These are phyloP conservation scores for Dendrobium chrysotoxum DNA, from an alignment of 106 monocot genomes.

Conservation along the genomic window DNA sequence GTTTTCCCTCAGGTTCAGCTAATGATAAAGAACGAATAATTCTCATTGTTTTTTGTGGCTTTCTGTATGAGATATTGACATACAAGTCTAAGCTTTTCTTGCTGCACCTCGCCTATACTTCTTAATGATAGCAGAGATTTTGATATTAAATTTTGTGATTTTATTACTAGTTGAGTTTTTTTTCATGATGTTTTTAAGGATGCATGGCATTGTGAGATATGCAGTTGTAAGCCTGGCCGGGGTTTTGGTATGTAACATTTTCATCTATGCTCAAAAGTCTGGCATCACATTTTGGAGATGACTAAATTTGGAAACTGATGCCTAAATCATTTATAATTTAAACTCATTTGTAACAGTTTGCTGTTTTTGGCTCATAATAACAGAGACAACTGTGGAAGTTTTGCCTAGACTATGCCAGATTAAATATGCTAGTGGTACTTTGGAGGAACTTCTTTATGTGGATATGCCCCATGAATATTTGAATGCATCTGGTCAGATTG, in stretches of 20 bases:
- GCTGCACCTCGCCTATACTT: neutral
- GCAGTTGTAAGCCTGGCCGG: conserved; percentile 87
- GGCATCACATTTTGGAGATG: no score
- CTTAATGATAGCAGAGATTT: neutral
- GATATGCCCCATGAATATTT: conserved; percentile 90
- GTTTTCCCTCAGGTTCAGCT: conserved; percentile 62
- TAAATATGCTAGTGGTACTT: conserved; percentile 90
- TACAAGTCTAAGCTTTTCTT: neutral
- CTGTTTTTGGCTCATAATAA: neutral
- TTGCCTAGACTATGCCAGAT: conserved; percentile 83
- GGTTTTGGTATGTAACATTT: conserved; percentile 69
- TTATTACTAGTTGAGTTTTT: neutral
- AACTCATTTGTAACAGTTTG: neutral
- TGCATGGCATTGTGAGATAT: conserved; percentile 94
- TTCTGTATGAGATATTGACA: neutral
- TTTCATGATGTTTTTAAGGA: conserved; percentile 37
- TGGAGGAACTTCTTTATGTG: conserved; percentile 90
- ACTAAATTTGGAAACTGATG: neutral
- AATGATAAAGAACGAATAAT: neutral
- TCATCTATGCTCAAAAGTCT: neutral
- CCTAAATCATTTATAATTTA: neutral
- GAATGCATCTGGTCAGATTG: conserved; percentile 85
- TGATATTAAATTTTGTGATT: neutral
- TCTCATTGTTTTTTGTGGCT: neutral
- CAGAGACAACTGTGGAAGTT: conserved; percentile 80